Conservation (phyloP, 257 asterid genomes). For the Nicotiana noctiflora region DNA sequence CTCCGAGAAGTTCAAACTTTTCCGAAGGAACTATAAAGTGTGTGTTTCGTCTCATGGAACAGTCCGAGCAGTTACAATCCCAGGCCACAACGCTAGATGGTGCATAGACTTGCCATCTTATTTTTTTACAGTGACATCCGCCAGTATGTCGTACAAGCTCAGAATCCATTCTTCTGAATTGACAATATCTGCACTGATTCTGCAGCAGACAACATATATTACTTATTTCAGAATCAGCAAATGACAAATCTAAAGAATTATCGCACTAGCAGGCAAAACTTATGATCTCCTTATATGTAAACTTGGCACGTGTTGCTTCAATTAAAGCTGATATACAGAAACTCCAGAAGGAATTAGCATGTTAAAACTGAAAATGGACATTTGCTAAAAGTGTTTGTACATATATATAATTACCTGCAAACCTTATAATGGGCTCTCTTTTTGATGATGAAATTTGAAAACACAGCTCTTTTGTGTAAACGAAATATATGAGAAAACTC, state of each 20-base stretch:
- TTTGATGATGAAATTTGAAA: neutral
- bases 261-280: neutral
- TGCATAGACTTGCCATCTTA: slow-evolving; percentile 66
- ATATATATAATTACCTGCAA: neutral
- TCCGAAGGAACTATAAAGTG: slow-evolving; percentile 66
- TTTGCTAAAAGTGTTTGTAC: too few species aligned
- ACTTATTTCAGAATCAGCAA: neutral
- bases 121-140: slow-evolving; percentile 78
- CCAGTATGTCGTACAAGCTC: slow-evolving; percentile 52
- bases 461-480: neutral
- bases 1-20: slow-evolving; percentile 59
- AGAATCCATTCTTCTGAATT: slow-evolving; percentile 15
- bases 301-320: neutral
- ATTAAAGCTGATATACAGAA: neutral
- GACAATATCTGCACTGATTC: neutral
- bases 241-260: neutral
- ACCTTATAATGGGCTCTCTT: neutral
- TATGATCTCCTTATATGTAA: neutral
- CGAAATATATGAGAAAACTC: neutral
- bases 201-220: neutral
- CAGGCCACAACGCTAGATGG: slow-evolving; percentile 55
- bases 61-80: slow-evolving; percentile 76
- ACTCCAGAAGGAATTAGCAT: neutral
- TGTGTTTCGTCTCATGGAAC: slow-evolving; percentile 77
- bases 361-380: neutral